Evolutionary conservation across 2,329 filamentous ascomycete species (phyloP), one percentile per base, ranked within the genome.

Genomic region (Clonostachys solani): DNA sequence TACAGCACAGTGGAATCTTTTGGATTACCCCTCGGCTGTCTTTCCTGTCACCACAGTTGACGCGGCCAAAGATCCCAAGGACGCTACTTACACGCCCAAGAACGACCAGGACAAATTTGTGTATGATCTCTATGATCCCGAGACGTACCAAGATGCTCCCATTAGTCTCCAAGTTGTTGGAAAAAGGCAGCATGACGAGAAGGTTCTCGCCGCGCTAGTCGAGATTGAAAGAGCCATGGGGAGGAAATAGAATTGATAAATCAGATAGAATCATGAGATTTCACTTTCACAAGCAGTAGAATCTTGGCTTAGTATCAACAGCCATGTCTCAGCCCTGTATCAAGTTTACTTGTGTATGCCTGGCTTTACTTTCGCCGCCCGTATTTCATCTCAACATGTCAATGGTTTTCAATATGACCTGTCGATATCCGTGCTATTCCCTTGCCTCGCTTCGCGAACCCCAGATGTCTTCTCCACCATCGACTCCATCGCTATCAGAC

Each of bases 1-100:
- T 54, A 86, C 82, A 0, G 67, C 75, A 1, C 76, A 83, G 50
- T 88, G 83, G 82, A 89, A 88, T 57, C 55, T 87, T 40, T 72
- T 88, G 2, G 83, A 89, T 59, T 86, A 86, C 59, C 81, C 84
- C 1, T 75, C 72, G 10, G 61, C 78, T 3, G 72, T 81, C 0
- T 85, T 88, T 56, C 84, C 84, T 0, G 79, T 77, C 1, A 62
- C 60, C 5, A 58, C 50, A 2, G 61, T 62, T 3, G 56, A 61
- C 33, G 54, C 57, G 0, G 15, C 43, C 9, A 57, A 55, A 40
- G 61, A 64, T n/a, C 33, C 38, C 12, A 57, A 56, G 44, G 52
- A 62, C 12, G 8, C 42, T 2, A 15, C 33, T 2, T 63, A 63
- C 18, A 48, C 54, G 9, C 60, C 60, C 2, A 57, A 58, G 47